Percentiles rank a stretch among this genome's conserved stretches.
Conservation (phyloP, 139 green algal genomes). For the Chlorella ohadii region DNA sequence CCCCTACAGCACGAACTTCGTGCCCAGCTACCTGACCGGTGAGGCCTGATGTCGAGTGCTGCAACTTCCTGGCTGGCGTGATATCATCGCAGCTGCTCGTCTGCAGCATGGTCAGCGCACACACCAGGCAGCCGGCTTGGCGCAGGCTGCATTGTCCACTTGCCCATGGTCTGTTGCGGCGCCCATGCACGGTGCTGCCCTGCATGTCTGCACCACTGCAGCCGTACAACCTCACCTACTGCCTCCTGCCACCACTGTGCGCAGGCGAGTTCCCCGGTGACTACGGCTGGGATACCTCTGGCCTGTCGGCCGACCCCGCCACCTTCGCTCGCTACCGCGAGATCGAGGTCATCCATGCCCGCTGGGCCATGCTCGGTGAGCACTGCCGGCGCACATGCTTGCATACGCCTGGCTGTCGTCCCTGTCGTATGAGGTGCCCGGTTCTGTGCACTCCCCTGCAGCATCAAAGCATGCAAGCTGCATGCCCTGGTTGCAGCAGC, state of each 20-base stretch:
- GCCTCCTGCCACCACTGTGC: neutral
- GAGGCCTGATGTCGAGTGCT: constrained; percentile 35
- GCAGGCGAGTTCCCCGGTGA: constrained; percentile 72
- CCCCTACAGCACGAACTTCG: constrained; percentile 77
- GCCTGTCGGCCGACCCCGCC: constrained; percentile 88
- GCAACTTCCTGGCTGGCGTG: neutral
- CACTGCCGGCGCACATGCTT: too few species aligned
- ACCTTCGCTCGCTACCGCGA: constrained; percentile 83
- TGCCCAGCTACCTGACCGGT: constrained; percentile 70
- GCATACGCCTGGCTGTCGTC: too few species aligned
- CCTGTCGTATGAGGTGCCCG: too few species aligned
- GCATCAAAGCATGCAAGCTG: too few species aligned
- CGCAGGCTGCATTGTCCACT: too few species aligned
- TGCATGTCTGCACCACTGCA: neutral
- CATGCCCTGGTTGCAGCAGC: too few species aligned
- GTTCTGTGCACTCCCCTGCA: too few species aligned
- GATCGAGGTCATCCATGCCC: constrained; percentile 88
- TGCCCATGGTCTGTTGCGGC: too few species aligned
- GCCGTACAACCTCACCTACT: neutral
- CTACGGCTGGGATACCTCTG: constrained; percentile 84
- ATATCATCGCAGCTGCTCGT: too few species aligned
- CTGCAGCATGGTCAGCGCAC: too few species aligned
- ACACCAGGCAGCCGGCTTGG: too few species aligned
- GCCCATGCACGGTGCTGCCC: neutral
- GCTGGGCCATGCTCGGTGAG: constrained; percentile 94